Evolutionary conservation across 176 grass and related monocot species (phyloP).

Genomic region (Guadua angustifolia): DNA sequence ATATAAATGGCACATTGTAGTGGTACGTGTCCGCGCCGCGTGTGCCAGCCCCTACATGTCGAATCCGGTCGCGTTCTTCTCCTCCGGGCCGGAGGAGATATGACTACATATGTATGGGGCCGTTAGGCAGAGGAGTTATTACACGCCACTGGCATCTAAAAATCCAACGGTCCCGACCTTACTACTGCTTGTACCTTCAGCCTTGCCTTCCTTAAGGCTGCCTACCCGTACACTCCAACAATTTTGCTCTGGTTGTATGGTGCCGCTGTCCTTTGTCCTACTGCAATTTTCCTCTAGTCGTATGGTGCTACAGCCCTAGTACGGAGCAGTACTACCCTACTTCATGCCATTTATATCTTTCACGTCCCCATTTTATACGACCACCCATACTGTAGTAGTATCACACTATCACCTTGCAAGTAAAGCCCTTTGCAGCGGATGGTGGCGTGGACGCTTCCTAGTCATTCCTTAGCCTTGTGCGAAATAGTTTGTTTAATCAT

Average conservation of each 20-base stretch:
- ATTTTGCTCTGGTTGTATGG: neutral
- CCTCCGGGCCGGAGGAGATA: neutral
- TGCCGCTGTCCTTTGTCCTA: too few relatives aligned
- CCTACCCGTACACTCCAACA: conserved; percentile 2
- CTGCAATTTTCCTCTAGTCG: too few relatives aligned
- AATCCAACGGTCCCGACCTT: conserved; percentile 3
- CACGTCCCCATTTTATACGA: neutral
- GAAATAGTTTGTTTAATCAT: neutral
- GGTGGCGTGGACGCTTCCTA: neutral
- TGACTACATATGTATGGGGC: neutral
- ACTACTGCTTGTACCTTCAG: too few relatives aligned
- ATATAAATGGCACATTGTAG: neutral
- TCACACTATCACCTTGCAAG: neutral
- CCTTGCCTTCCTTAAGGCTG: neutral
- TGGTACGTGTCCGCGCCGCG: neutral
- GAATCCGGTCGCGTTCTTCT: neutral
- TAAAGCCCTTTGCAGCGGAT: neutral
- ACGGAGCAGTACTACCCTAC: too few relatives aligned
- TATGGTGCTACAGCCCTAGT: too few relatives aligned
- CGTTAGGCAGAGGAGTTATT: conserved; percentile 20
- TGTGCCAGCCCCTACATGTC: neutral
- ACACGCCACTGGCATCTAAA: conserved; percentile 22
- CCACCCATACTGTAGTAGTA: neutral
- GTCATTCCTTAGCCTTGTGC: neutral
- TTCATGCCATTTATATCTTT: neutral